These are phyloP conservation scores for Saksenaea vasiformis DNA, from an alignment of 371 early-diverging fungal species.

Conservation along the genomic window DNA sequence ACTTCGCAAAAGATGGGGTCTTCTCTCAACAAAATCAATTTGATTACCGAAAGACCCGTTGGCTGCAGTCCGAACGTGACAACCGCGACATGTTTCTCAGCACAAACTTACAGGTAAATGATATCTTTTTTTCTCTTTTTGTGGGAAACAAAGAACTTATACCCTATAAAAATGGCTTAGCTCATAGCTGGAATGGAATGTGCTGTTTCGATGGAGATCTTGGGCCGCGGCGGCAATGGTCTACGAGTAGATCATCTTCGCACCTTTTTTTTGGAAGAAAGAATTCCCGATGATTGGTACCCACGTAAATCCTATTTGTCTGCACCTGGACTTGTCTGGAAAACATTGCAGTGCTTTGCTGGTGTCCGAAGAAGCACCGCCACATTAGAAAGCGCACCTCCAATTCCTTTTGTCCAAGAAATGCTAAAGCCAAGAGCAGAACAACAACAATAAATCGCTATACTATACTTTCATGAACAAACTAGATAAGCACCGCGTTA, in stretches of 20 bases:
- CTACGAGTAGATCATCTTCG: constrained; percentile 26
- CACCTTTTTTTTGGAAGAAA: constrained; percentile 31
- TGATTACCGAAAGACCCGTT: constrained; percentile 20
- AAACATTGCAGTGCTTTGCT: neutral
- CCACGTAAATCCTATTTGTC: constrained; percentile 15
- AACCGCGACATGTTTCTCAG: constrained; percentile 20
- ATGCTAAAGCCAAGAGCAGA: neutral
- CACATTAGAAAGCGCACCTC: neutral
- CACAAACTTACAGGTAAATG: constrained; percentile 30
- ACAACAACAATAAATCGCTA: neutral
- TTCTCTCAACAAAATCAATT: constrained; percentile 24
- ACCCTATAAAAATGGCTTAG: neutral
- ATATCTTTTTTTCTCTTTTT: constrained; percentile 1
- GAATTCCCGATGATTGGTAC: constrained; percentile 38
- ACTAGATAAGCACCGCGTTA: too few relatives aligned
- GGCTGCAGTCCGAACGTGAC: constrained; percentile 25
- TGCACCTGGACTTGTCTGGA: neutral
- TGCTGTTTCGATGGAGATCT: constrained; percentile 25
- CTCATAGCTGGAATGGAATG: constrained; percentile 30
- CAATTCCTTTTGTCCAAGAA: neutral
- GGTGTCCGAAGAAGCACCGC: neutral
- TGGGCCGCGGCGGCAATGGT: constrained; percentile 27
- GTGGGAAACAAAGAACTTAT: neutral
- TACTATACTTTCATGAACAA: too few relatives aligned
- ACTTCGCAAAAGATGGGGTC: neutral